phyloP scores from a whole-genome alignment of 441 rosid genomes.

The Pelargonium citronellum region DNA sequence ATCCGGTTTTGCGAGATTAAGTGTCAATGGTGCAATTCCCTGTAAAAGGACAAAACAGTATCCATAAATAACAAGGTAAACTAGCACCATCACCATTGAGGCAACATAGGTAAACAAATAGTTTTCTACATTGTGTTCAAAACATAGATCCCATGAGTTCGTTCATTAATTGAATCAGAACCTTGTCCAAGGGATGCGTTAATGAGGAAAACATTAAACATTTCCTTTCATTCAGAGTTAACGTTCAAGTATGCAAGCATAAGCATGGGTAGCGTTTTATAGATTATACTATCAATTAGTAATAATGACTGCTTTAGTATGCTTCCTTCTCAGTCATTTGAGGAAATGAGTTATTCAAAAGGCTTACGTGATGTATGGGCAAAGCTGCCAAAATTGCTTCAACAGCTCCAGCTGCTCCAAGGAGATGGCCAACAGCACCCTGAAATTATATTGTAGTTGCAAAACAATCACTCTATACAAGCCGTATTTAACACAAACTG shows the following conservation, averaged over 20 bases:
- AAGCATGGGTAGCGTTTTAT: background rate
- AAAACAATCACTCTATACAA: background rate
- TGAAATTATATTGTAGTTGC: constrained; percentile 20
- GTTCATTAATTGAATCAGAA: background rate
- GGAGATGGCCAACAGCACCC: constrained; percentile 97
- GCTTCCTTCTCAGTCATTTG: constrained; percentile 7
- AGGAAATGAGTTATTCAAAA: constrained; percentile 15
- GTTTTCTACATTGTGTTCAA: background rate
- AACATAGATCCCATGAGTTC: background rate
- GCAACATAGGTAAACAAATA: background rate
- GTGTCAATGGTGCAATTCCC: constrained; percentile 86
- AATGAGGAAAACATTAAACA: background rate
- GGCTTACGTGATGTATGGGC: constrained; percentile 59
- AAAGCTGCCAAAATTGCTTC: constrained; percentile 78
- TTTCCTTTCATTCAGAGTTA: background rate
- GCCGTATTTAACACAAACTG: background rate
- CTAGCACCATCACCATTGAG: background rate
- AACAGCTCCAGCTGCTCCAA: constrained; percentile 95
- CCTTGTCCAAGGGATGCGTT: background rate
- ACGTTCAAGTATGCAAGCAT: constrained; percentile 11
- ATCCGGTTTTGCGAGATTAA: constrained; percentile 69
- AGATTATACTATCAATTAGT: constrained; percentile 9
- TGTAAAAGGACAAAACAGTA: constrained; percentile 29
- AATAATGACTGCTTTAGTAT: background rate
- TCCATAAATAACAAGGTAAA: background rate